Percentiles rank a stretch among this genome's conserved stretches.
phyloP scores from a whole-genome alignment of 2,329 filamentous ascomycete species.

The Colletotrichum acutatum region DNA sequence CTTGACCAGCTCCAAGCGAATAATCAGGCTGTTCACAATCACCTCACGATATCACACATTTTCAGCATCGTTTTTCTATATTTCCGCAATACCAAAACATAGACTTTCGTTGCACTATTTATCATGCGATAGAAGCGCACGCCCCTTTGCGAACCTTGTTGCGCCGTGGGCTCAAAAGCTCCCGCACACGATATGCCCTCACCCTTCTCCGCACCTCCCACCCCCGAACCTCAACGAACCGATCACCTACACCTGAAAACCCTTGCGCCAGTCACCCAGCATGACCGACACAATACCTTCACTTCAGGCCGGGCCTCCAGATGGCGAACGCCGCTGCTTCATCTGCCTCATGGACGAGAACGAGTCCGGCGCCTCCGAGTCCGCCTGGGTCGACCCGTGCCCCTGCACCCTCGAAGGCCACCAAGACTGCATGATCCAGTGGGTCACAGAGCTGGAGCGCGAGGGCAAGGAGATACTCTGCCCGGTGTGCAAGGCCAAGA shows the following conservation, averaged over 20 bases:
- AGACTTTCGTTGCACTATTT: not conserved
- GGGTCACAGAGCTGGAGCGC: slow-evolving; percentile 89
- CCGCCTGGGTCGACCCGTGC: slow-evolving; percentile 86
- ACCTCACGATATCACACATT: not conserved
- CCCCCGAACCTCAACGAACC: not conserved
- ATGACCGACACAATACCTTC: slow-evolving; percentile 10
- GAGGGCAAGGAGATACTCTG: slow-evolving; percentile 77
- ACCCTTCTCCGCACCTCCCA: not conserved
- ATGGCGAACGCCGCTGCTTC: slow-evolving; percentile 61
- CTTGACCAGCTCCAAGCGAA: not conserved
- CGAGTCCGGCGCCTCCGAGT: slow-evolving; percentile 56
- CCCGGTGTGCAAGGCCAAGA: slow-evolving; percentile 88
- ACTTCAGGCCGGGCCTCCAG: not conserved
- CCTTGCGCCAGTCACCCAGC: not conserved
- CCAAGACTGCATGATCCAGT: slow-evolving; percentile 88
- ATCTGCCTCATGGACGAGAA: slow-evolving; percentile 70
- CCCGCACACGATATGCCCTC: not conserved
- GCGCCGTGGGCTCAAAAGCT: not conserved
- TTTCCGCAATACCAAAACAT: not conserved
- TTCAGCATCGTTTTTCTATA: not conserved
- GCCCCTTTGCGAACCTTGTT: not conserved
- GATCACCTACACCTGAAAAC: not conserved
- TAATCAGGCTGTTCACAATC: not conserved
- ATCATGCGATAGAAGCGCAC: slow-evolving; percentile 1
- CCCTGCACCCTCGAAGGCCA: slow-evolving; percentile 92